phyloP scores from a whole-genome alignment of 768 basidiomycete genomes.

The Leccinum aurantiacum region DNA sequence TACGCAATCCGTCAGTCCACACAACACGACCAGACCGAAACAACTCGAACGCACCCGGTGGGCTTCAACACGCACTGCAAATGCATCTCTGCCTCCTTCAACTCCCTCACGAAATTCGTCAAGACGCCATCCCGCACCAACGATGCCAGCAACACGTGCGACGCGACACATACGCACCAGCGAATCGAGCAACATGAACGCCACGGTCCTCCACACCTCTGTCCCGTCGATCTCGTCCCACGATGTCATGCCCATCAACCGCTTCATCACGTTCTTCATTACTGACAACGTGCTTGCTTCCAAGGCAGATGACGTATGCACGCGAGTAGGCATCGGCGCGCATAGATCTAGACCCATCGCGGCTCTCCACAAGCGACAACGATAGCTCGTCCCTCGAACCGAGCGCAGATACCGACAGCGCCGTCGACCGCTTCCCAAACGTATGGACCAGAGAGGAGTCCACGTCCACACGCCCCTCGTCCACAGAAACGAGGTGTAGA shows the following conservation, averaged over 20 bases:
- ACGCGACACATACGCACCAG: conserved; percentile 71
- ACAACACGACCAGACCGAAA: not conserved
- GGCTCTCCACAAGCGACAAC: too few relatives aligned
- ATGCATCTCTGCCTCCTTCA: conserved; percentile 79
- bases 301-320: conserved; percentile 28
- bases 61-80: conserved; percentile 60
- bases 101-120: conserved; percentile 73
- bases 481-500: too few relatives aligned
- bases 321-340: too few relatives aligned
- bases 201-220: conserved; percentile 96
- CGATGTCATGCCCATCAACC: conserved; percentile 34
- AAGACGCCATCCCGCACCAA: conserved; percentile 76
- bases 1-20: too few relatives aligned
- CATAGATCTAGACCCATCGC: too few relatives aligned
- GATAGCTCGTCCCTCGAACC: too few relatives aligned
- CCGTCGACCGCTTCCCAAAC: not conserved
- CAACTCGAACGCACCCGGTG: conserved; percentile 54
- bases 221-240: conserved; percentile 94
- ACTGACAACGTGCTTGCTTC: conserved; percentile 63
- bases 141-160: conserved; percentile 55
- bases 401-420: too few relatives aligned
- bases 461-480: too few relatives aligned
- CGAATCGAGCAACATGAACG: conserved; percentile 87
- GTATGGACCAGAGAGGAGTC: too few relatives aligned
- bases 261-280: conserved; percentile 66